phyloP scores from a whole-genome alignment of 2,329 filamentous ascomycete species.

The Thelonectria olida region DNA sequence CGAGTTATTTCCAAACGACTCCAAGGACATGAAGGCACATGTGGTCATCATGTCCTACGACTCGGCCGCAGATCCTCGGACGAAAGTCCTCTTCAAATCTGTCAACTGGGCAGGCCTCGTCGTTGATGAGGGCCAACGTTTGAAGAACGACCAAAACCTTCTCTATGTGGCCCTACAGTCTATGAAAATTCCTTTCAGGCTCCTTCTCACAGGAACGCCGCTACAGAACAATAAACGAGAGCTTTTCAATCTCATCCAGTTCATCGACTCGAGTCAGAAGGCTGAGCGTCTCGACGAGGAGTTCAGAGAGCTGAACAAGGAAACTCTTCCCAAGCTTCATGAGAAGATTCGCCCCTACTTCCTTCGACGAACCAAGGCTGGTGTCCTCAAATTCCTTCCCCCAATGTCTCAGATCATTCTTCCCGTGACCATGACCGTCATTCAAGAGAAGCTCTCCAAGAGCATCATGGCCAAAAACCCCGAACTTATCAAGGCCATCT shows the following conservation, averaged over 20 bases:
- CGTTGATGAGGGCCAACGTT: conserved; percentile 92
- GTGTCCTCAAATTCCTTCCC: conserved; percentile 90
- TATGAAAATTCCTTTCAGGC: conserved; percentile 82
- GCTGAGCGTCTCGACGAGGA: conserved; percentile 78
- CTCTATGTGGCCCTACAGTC: conserved; percentile 79
- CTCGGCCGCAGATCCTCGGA: conserved; percentile 78
- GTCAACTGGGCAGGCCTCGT: conserved; percentile 89
- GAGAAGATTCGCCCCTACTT: conserved; percentile 80
- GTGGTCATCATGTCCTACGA: conserved; percentile 97
- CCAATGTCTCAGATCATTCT: conserved; percentile 95
- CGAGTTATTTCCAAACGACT: conserved; percentile 80
- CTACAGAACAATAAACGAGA: conserved; percentile 96
- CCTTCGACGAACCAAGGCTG: conserved; percentile 82
- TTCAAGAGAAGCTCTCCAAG: conserved; percentile 95
- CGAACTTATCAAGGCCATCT: conserved; percentile 86
- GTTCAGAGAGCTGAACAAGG: conserved; percentile 81
- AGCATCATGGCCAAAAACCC: conserved; percentile 93
- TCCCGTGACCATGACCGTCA: conserved; percentile 91
- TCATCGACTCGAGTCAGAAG: conserved; percentile 77
- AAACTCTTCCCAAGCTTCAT: conserved; percentile 84
- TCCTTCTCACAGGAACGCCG: conserved; percentile 90
- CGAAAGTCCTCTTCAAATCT: conserved; percentile 70
- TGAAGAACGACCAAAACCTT: conserved; percentile 91
- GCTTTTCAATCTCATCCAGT: conserved; percentile 95
- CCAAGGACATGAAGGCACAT: conserved; percentile 81